Percentiles rank a stretch among this genome's conserved stretches.
These are phyloP conservation scores for Rhynchosporium agropyri DNA, from an alignment of 2,329 filamentous ascomycete genomes.

Conservation along the genomic window DNA sequence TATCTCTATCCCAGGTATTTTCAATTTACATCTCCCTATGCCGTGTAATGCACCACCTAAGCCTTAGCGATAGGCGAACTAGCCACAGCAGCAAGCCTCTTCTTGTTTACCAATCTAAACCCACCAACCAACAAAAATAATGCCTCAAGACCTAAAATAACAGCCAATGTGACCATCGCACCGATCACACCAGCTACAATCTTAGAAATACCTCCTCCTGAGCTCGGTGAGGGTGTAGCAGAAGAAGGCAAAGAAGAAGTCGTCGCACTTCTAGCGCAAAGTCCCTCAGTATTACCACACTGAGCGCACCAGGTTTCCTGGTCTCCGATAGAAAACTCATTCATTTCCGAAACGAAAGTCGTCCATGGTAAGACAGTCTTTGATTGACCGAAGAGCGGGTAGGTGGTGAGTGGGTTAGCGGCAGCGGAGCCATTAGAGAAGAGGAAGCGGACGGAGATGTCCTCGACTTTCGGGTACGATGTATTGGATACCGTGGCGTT, in stretches of 20 bases:
- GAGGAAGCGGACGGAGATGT: conserved; percentile 62
- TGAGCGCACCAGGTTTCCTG: conserved; percentile 71
- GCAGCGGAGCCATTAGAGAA: conserved; percentile 61
- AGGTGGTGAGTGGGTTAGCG: conserved; percentile 47
- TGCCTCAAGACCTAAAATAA: conserved; percentile 59
- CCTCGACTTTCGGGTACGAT: conserved; percentile 52
- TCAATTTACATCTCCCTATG: conserved; percentile 19
- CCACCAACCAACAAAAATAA: conserved; percentile 58
- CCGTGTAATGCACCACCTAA: conserved; percentile 6
- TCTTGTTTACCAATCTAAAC: conserved; percentile 61
- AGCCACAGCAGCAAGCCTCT: conserved; percentile 41
- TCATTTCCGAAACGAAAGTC: conserved; percentile 66
- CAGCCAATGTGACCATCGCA: conserved; percentile 67
- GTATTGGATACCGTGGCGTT: conserved; percentile 49
- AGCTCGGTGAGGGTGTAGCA: conserved; percentile 21
- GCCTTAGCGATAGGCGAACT: conserved; percentile 33
- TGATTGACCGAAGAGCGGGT: conserved; percentile 62
- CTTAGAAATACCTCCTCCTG: conserved; percentile 56
- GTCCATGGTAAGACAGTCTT: conserved; percentile 64
- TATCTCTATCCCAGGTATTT: too few relatives aligned
- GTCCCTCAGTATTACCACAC: conserved; percentile 73
- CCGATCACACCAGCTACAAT: conserved; percentile 81
- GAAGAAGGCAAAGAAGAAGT: conserved; percentile 26
- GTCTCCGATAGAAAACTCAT: conserved; percentile 66
- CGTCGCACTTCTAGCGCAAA: conserved; percentile 53